Evolutionary conservation across 345 rosid species (phyloP).

Genomic region (Populus nigra): DNA sequence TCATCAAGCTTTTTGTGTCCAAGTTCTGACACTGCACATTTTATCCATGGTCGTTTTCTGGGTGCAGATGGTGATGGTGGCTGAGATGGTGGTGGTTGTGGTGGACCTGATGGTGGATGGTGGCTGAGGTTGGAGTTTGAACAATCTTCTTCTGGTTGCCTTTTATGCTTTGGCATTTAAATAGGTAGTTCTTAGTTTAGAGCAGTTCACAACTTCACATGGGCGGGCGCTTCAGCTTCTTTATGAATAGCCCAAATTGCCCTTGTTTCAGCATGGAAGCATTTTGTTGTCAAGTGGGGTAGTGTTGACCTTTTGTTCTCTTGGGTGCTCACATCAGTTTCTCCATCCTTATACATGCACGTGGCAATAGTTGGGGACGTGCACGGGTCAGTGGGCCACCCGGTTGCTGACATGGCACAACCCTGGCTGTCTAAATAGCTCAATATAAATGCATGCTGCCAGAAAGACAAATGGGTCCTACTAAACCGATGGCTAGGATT

Average conservation of each 20-base stretch:
- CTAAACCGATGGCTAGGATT: background rate
- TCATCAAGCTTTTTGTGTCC: background rate
- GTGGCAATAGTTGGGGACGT: slow-evolving; percentile 1
- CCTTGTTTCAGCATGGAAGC: slow-evolving; percentile 22
- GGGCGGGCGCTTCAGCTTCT: slow-evolving; percentile 43
- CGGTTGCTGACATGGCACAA: background rate
- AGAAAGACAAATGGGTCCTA: background rate
- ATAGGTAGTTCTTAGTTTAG: background rate
- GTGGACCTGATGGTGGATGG: slow-evolving; percentile 1
- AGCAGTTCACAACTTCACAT: slow-evolving; percentile 28
- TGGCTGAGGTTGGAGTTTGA: slow-evolving; percentile 20
- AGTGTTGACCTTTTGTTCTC: slow-evolving; percentile 15
- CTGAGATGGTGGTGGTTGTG: background rate
- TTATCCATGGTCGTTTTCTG: background rate
- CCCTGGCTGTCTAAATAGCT: background rate
- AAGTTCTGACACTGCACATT: background rate
- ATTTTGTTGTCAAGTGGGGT: slow-evolving; percentile 19
- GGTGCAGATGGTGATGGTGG: background rate
- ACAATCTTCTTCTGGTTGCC: slow-evolving; percentile 3
- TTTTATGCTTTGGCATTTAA: slow-evolving; percentile 11
- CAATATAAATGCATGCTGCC: background rate
- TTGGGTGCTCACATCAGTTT: background rate
- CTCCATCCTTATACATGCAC: background rate
- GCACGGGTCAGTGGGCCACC: background rate
- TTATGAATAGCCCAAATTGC: slow-evolving; percentile 22